Evolutionary conservation across 225 moss, liverwort and hornwort species (phyloP).

Genomic region (Climacium dendroides): DNA sequence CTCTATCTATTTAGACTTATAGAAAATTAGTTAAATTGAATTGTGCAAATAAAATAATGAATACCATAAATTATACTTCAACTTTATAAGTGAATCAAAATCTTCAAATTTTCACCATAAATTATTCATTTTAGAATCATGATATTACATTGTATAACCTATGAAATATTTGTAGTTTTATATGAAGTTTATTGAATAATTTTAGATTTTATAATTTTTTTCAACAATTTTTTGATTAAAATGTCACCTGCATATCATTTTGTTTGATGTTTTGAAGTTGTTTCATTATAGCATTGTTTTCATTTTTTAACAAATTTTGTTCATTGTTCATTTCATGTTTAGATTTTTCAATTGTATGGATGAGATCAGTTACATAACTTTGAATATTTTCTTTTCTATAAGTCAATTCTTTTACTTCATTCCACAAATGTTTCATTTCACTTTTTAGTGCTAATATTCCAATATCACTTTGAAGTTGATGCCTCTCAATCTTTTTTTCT

Average conservation of each 20-base stretch:
- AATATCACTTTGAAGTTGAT: constrained; percentile 26
- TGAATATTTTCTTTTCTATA: constrained; percentile 47
- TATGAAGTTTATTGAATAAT: background rate
- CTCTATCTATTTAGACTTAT: background rate
- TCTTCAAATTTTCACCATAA: background rate
- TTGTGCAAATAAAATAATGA: background rate
- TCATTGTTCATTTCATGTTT: constrained; percentile 5
- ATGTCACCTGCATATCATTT: background rate
- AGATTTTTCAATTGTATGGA: constrained; percentile 19
- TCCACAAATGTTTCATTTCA: constrained; percentile 66
- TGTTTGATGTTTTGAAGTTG: constrained; percentile 6
- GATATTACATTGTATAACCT: too few species aligned
- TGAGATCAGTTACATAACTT: constrained; percentile 14
- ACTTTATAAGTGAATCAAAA: too few species aligned
- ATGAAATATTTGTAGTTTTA: too few species aligned
- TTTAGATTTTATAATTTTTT: background rate
- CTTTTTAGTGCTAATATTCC: constrained; percentile 49
- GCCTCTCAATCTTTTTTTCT: constrained; percentile 29
- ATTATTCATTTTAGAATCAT: background rate
- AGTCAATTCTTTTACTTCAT: constrained; percentile 42
- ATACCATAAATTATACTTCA: too few species aligned
- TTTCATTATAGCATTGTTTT: background rate
- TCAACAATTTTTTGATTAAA: background rate
- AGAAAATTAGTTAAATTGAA: background rate
- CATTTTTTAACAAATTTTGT: background rate